Evolutionary conservation across 768 basidiomycete genomes (phyloP), one percentile per base, ranked within the genome.

Genomic region (Ramaria rubella): DNA sequence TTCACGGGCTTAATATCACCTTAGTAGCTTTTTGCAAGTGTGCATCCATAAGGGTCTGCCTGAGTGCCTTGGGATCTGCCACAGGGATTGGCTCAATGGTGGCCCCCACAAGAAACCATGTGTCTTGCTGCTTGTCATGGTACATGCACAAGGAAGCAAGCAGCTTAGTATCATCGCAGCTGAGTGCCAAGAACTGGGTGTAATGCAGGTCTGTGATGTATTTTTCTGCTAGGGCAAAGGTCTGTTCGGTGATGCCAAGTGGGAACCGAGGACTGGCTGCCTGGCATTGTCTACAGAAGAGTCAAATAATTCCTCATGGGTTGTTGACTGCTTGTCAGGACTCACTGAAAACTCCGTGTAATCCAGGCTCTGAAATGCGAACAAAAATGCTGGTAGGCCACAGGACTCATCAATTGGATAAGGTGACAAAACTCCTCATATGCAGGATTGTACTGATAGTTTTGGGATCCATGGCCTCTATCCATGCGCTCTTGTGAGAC

Each of bases 121-220:
- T 19, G 3, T 69, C 43, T 1, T 58, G 33, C 0, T 52, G 38
- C 0, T 7, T 4, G 52, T 73, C 70, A 26, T 52, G 72, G 52
- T 64, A 70, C 0, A 65, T 61, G 0, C 64, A 61, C n/a, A 67
- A 60, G 0, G 61, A 52, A 0, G 62, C 44, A 19, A 63, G 59
- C 0, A 74, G 64, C 53, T 74, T 72, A 0, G 71, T 72, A 43
- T 75, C 73, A 50, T 76, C 72, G 26, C 69, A 71, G 46, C 64
- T 64, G 0, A 74, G 54, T 2, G 54, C 63, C 5, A 46, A 44
- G 3, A 40, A 40, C 7, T 44, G 45, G 5, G 24, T 3, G 23
- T 56, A 49, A 21, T 29, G 12, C 5, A 68, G 21, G 15, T 53
- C 56, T 0, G 17, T 23, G 5, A 70, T 56, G 29, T 68, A 60